These are phyloP conservation scores for Biancaea sappan DNA, from an alignment of 306 rosid species.

Conservation along the genomic window DNA sequence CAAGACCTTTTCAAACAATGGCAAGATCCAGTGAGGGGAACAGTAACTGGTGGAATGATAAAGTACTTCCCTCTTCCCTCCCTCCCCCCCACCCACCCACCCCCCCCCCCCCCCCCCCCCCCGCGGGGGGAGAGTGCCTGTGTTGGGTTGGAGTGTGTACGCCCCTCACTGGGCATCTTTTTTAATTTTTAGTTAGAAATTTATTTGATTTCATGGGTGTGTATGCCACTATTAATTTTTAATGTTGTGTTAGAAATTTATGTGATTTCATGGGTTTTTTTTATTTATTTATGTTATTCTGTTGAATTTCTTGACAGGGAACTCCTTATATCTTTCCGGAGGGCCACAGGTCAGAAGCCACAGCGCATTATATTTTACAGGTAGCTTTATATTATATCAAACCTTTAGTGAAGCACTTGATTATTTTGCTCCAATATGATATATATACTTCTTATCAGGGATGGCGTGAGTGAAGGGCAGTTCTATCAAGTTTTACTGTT, in stretches of 20 bases:
- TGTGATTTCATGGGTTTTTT: not conserved
- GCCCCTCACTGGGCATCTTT: too few species aligned
- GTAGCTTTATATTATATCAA: conserved; percentile 27
- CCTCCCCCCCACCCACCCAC: too few species aligned
- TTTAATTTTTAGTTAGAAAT: too few species aligned
- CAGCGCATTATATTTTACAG: conserved; percentile 90
- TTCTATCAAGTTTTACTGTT: conserved; percentile 90
- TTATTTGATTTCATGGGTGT: too few species aligned
- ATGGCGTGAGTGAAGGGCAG: conserved; percentile 97
- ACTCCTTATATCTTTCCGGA: conserved; percentile 73
- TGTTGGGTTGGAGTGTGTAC: too few species aligned
- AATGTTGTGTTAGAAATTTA: not conserved
- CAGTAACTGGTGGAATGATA: conserved; percentile 90
- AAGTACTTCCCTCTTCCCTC: conserved; percentile 45
- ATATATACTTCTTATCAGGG: conserved; percentile 51
- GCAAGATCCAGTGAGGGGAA: conserved; percentile 90
- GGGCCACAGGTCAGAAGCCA: conserved; percentile 95
- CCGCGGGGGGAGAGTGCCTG: too few species aligned
- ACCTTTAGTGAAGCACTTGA: not conserved
- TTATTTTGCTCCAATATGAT: not conserved
- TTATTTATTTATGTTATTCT: not conserved
- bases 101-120: too few species aligned
- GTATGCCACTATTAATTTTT: too few species aligned
- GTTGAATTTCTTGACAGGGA: conserved; percentile 43
- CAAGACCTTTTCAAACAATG: conserved; percentile 88